Conservation (phyloP, 805 yeast genomes). For the Saccharomyces paradoxus region DNA sequence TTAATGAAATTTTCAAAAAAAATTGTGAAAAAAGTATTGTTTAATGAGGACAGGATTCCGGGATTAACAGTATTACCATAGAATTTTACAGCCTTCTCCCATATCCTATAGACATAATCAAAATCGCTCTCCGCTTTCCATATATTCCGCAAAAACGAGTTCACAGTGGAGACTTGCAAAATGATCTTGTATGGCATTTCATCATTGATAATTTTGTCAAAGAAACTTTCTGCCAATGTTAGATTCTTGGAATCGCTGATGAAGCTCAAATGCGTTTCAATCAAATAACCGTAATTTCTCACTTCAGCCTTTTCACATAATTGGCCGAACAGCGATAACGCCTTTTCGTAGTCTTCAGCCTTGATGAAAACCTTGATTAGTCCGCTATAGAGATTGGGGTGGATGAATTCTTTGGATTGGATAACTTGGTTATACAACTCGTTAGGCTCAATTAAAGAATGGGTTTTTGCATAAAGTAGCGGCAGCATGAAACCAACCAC, state of each 20-base stretch:
- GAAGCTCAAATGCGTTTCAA: conserved; percentile 65
- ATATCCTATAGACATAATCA: conserved; percentile 45
- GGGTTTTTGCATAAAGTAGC: conserved; percentile 47
- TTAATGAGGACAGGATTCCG: conserved; percentile 60
- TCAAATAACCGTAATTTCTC: conserved; percentile 35
- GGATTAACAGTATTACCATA: conserved; percentile 45
- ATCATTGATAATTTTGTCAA: conserved; percentile 54
- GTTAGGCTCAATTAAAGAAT: conserved; percentile 50
- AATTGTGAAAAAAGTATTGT: conserved; percentile 53
- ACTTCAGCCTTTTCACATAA: conserved; percentile 33
- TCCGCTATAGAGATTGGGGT: conserved; percentile 47
- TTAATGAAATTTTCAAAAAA: conserved; percentile 49
- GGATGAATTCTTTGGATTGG: conserved; percentile 15
- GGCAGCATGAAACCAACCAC: conserved; percentile 62
- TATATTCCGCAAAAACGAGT: conserved; percentile 49
- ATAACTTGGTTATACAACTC: conserved; percentile 40
- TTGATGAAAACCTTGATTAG: conserved; percentile 61
- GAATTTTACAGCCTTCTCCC: conserved; percentile 50
- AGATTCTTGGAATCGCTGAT: conserved; percentile 67
- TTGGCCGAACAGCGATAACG: conserved; percentile 50
- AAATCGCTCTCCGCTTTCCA: conserved; percentile 47
- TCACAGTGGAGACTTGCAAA: conserved; percentile 61
- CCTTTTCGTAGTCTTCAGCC: conserved; percentile 53
- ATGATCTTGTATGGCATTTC: conserved; percentile 63
- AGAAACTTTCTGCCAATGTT: conserved; percentile 58